These are phyloP conservation scores for Solanum aculeatissimum DNA, from an alignment of 305 asterid genomes.

Conservation along the genomic window DNA sequence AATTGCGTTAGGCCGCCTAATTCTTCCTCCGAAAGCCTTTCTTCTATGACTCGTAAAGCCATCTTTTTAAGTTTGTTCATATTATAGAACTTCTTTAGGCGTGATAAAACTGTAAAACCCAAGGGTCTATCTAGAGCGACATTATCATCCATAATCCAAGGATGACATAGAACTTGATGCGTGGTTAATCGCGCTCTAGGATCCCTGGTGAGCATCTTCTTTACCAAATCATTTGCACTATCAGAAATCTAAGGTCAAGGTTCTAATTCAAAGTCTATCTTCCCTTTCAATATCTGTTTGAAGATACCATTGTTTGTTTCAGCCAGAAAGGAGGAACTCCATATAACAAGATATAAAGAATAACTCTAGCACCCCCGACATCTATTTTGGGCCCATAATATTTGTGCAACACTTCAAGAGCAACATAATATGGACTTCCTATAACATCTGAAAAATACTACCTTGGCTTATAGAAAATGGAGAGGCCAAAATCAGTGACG, in stretches of 20 bases:
- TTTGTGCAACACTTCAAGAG: constrained; percentile 83
- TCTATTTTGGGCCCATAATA: constrained; percentile 67
- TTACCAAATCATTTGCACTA: constrained; percentile 35
- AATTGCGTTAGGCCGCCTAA: constrained; percentile 11
- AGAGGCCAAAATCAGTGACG: constrained; percentile 84
- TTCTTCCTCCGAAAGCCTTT: constrained; percentile 10
- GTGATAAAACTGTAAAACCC: constrained; percentile 31
- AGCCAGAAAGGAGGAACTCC: constrained; percentile 97
- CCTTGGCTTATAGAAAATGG: constrained; percentile 81
- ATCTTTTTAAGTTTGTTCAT: constrained; percentile 39
- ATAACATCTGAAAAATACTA: constrained; percentile 77
- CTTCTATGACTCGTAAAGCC: constrained; percentile 25
- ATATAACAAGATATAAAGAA: constrained; percentile 59
- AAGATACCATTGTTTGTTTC: constrained; percentile 84
- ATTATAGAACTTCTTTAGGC: constrained; percentile 29
- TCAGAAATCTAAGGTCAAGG: constrained; percentile 37
- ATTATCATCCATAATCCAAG: constrained; percentile 27
- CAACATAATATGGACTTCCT: constrained; percentile 91
- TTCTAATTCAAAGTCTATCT: constrained; percentile 32
- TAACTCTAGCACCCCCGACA: constrained; percentile 94
- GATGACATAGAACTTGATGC: constrained; percentile 34
- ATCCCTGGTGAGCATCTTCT: constrained; percentile 24
- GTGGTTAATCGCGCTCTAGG: constrained; percentile 23
- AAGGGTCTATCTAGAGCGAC: constrained; percentile 31
- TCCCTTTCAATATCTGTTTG: constrained; percentile 72